phyloP scores from a whole-genome alignment of 768 basidiomycete species.

The Imleria badia region DNA sequence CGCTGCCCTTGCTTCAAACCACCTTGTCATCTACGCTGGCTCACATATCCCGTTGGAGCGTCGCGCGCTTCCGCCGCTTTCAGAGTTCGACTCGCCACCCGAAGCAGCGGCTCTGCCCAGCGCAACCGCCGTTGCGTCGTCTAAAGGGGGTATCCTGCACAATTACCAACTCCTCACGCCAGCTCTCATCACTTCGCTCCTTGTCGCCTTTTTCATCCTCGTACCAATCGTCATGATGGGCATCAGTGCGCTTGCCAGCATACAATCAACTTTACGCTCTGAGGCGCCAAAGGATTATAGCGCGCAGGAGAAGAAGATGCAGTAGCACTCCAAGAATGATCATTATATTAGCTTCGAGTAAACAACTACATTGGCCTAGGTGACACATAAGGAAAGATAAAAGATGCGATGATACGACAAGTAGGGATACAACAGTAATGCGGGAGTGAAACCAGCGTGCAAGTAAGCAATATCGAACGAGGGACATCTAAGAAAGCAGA shows the following conservation, averaged over 20 bases:
- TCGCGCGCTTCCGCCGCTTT: slow-evolving; percentile 38
- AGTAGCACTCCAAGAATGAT: slow-evolving; percentile 42
- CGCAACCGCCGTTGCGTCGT: slow-evolving; percentile 30
- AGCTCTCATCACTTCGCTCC: slow-evolving; percentile 62
- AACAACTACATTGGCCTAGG: slow-evolving; percentile 15
- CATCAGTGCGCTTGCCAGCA: slow-evolving; percentile 66
- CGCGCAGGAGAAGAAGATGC: slow-evolving; percentile 73
- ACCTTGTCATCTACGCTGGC: slow-evolving; percentile 68
- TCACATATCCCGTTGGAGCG: slow-evolving; percentile 42
- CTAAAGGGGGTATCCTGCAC: slow-evolving; percentile 61
- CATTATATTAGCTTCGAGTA: slow-evolving; percentile 17
- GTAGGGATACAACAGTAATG: slow-evolving; percentile 33
- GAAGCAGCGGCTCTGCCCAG: slow-evolving; percentile 27
- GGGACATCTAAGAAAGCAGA: slow-evolving; percentile 14
- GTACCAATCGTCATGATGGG: slow-evolving; percentile 66
- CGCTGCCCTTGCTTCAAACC: slow-evolving; percentile 50
- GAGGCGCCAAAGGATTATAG: slow-evolving; percentile 66
- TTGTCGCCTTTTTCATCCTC: slow-evolving; percentile 65
- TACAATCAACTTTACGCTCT: slow-evolving; percentile 65
- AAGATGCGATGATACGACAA: slow-evolving; percentile 23
- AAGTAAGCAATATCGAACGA: slow-evolving; percentile 10
- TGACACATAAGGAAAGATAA: slow-evolving; percentile 23
- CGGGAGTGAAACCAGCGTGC: slow-evolving; percentile 8
- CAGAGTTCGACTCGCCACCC: slow-evolving; percentile 29
- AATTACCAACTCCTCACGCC: slow-evolving; percentile 79